Base-by-base conservation (phyloP, 768 basidiomycete genomes). In the Lactarius quietus region DNA sequence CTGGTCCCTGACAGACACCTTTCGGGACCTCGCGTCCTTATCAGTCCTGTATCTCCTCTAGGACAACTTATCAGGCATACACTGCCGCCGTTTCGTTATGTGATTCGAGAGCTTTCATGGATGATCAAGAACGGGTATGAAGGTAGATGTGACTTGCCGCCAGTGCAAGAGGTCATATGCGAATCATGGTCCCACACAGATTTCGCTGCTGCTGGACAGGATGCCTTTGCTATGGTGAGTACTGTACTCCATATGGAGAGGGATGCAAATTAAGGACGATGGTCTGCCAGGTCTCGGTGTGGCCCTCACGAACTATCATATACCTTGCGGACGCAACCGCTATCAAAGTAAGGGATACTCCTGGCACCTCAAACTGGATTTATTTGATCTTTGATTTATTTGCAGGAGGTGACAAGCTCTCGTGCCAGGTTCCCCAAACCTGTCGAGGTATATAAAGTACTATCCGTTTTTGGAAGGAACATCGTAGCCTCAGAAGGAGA, bases 401-500 rank as follows among this genome's bases (percentile, higher is more conserved):
- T 38, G 14, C 38, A 38, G 38, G 38, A 38, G 38, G 38, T 38
- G 38, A 2, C 38, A 38, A 74, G 77, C 15, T 77, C 79, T 29
- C 77, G 83, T 15, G 74, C 79, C 9, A 79, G 82, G 18, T 89
- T 87, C 67, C 83, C 85, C 0, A 89, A 89, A 69, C 82, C 84
- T 8, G 70, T 83, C 0, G 67, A 80, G 5, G 69, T 77, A 28
- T 88, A 88, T 68, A 67, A 55, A 1, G 68, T 77, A 18, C 73
- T 89, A 20, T 63, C 74, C 0, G 78, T 84, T 62, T 89, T 82
- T 70, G 87, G 88, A 7, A 71, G 71, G 8, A 90, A 89, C 67
- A 83, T 89, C 53, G 80, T 89, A n/a, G 81, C 79, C 1, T 83
- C 84, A 0, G 87, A 89, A 68, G 84, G 82, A 29, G 82, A 84